Conservation (phyloP, 495 filamentous ascomycete species). For the Lophium mytilinum region DNA sequence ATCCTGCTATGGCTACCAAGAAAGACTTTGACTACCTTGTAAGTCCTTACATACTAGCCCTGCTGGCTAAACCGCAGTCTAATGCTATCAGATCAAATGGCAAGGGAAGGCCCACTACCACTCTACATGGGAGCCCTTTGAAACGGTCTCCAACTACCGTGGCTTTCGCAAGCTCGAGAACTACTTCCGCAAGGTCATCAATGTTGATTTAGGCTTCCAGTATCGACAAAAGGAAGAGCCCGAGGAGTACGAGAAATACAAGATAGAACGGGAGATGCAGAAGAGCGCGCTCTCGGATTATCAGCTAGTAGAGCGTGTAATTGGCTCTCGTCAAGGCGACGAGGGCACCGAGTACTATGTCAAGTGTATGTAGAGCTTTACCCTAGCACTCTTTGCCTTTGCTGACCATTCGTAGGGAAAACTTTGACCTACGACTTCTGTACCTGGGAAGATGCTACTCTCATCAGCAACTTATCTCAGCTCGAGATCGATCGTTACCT, state of each 20-base stretch:
- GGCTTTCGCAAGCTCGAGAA: conserved; percentile 87
- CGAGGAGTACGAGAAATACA: conserved; percentile 86
- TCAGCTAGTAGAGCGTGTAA: conserved; percentile 85
- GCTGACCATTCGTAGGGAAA: conserved; percentile 44
- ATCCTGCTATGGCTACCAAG: conserved; percentile 38
- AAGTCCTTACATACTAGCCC: conserved; percentile 11
- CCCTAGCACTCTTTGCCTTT: conserved; percentile 6
- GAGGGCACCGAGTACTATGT: conserved; percentile 77
- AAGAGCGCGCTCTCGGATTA: conserved; percentile 77
- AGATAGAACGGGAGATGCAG: conserved; percentile 78
- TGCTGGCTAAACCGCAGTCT: not conserved
- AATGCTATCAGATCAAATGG: conserved; percentile 71
- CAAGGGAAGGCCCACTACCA: conserved; percentile 90
- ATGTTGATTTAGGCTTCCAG: conserved; percentile 3
- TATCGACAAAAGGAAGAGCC: conserved; percentile 43
- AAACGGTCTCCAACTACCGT: conserved; percentile 55
- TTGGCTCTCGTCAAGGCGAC: conserved; percentile 66
- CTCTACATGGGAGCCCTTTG: conserved; percentile 83
- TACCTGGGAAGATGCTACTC: conserved; percentile 80
- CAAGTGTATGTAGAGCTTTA: conserved; percentile 57
- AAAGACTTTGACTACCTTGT: conserved; percentile 83
- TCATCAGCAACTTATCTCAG: conserved; percentile 70
- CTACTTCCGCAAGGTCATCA: conserved; percentile 62
- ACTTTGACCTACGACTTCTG: conserved; percentile 81
- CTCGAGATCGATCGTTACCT: conserved; percentile 84